Percentiles rank a stretch among this genome's conserved stretches.
These are phyloP conservation scores for Zygnema cylindricum DNA, from an alignment of 139 green algal genomes.

Conservation along the genomic window DNA sequence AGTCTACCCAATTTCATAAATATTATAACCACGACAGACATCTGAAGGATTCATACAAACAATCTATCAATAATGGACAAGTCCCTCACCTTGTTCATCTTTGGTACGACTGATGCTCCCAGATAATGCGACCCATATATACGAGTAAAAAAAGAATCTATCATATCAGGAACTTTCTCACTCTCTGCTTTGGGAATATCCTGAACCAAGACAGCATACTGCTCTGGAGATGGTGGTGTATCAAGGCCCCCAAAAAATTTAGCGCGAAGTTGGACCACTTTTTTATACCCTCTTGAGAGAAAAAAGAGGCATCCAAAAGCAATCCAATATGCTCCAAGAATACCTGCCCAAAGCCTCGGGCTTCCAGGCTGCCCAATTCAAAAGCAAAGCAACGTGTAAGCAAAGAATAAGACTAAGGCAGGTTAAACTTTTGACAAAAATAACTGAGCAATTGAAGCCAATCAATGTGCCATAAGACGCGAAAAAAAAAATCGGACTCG, in stretches of 20 bases:
- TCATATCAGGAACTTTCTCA: neutral
- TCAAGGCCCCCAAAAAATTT: neutral
- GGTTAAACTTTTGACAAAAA: neutral
- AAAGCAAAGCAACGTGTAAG: neutral
- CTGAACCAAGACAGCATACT: conserved; percentile 35
- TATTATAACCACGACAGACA: neutral
- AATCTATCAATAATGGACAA: neutral
- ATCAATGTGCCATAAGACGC: too few relatives aligned
- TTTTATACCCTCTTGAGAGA: neutral
- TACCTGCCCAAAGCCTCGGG: conserved; percentile 12
- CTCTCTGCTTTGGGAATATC: conserved; percentile 9
- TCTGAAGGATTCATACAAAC: neutral
- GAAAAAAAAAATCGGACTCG: neutral
- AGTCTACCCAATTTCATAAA: neutral
- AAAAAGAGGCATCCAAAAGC: conserved; percentile 32
- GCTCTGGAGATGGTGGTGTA: neutral
- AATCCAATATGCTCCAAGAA: conserved; percentile 35
- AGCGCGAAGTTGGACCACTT: conserved; percentile 13
- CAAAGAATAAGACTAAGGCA: neutral
- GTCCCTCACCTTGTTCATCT: neutral
- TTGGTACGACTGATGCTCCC: neutral
- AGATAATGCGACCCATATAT: neutral
- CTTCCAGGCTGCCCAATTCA: neutral
- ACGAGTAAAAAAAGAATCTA: neutral
- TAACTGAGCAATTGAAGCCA: too few relatives aligned